These are phyloP conservation scores for Zymoseptoria crescenta DNA, from an alignment of 2,329 filamentous ascomycete species.

Conservation along the genomic window DNA sequence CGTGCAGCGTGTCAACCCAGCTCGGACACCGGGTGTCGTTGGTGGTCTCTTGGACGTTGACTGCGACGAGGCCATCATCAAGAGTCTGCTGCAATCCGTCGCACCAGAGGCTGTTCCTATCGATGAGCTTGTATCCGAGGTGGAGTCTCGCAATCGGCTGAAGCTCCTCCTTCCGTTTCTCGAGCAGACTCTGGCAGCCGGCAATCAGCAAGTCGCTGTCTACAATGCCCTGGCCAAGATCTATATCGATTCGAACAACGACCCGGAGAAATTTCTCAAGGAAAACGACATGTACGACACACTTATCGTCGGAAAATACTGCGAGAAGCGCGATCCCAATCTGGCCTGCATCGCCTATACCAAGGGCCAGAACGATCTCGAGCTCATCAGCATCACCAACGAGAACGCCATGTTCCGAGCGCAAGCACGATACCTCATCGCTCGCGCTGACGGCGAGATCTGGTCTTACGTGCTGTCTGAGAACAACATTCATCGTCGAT, in stretches of 20 bases:
- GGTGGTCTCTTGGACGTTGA: slow-evolving; percentile 93
- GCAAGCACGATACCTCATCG: slow-evolving; percentile 91
- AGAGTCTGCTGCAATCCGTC: slow-evolving; percentile 77
- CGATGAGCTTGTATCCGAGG: slow-evolving; percentile 85
- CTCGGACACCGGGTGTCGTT: slow-evolving; percentile 82
- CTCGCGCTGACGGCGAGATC: slow-evolving; percentile 80
- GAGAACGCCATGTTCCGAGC: slow-evolving; percentile 99
- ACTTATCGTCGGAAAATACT: slow-evolving; percentile 89
- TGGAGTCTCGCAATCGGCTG: slow-evolving; percentile 90
- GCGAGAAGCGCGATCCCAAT: slow-evolving; percentile 95
- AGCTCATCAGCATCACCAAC: slow-evolving; percentile 95
- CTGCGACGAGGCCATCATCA: slow-evolving; percentile 94
- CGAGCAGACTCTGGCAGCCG: slow-evolving; percentile 78
- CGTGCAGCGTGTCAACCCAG: slow-evolving; percentile 91
- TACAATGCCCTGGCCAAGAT: slow-evolving; percentile 98
- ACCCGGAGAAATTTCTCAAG: slow-evolving; percentile 93
- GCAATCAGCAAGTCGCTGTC: slow-evolving; percentile 92
- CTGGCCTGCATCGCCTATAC: slow-evolving; percentile 89
- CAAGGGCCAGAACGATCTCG: slow-evolving; percentile 95
- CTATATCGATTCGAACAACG: slow-evolving; percentile 98
- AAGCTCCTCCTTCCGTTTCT: slow-evolving; percentile 95
- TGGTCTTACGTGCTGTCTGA: slow-evolving; percentile 92
- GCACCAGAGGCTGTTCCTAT: slow-evolving; percentile 81
- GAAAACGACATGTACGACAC: slow-evolving; percentile 97
- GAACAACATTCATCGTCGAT: slow-evolving; percentile 92